Percentiles rank a stretch among this genome's conserved stretches.
phyloP scores from a whole-genome alignment of 2,329 filamentous ascomycete species.

The Davidsoniella neocaledoniae region DNA sequence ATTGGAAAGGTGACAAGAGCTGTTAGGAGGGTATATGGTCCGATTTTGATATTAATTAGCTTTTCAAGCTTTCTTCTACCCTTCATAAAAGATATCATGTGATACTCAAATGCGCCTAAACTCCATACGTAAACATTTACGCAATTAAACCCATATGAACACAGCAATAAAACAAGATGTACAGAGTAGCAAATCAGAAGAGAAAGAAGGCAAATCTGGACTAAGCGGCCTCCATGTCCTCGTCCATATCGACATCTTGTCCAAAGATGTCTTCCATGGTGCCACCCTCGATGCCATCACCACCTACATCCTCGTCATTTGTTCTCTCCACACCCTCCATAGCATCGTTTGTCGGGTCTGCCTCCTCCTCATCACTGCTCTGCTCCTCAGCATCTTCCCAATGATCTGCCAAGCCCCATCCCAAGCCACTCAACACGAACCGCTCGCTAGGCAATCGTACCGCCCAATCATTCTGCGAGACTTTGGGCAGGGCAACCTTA shows the following conservation, averaged over 20 bases:
- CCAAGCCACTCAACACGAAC: conserved; percentile 48
- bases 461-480: conserved; percentile 50
- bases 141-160: not conserved
- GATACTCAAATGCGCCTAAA: conserved; percentile 3
- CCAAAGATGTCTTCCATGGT: conserved; percentile 39
- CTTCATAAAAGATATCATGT: too few relatives aligned
- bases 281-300: conserved; percentile 31
- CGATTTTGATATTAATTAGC: too few relatives aligned
- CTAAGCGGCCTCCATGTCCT: conserved; percentile 31
- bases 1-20: too few relatives aligned
- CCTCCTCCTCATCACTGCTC: conserved; percentile 24
- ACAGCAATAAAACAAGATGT: not conserved
- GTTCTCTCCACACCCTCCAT: conserved; percentile 32
- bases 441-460: conserved; percentile 49
- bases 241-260: conserved; percentile 35
- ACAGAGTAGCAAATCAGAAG: not conserved
- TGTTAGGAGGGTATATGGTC: too few relatives aligned
- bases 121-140: conserved; percentile 6
- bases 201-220: not conserved
- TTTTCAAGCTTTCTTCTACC: too few relatives aligned
- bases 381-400: conserved; percentile 32
- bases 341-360: conserved; percentile 24
- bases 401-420: conserved; percentile 45
- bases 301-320: conserved; percentile 26
- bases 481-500: conserved; percentile 44